Base-by-base conservation (phyloP, 495 filamentous ascomycete species). In the Lasiosphaeria miniovina region DNA sequence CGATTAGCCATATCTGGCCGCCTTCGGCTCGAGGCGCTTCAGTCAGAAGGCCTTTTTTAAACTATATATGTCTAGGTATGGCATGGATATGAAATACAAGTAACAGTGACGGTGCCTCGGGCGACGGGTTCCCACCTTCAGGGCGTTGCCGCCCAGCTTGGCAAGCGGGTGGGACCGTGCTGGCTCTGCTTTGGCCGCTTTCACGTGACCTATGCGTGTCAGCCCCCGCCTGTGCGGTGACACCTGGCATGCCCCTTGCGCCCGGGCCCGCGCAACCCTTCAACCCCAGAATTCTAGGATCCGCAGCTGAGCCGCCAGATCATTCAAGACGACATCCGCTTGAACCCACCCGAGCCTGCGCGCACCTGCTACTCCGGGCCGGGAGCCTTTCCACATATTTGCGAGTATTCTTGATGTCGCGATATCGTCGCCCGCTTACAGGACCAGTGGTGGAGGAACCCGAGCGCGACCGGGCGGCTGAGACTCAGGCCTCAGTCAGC, bases 401-500 rank as follows among this genome's bases (percentile, higher is more conserved):
- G 4, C 15, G 15, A 41, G 33, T 32, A 54, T 62, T 52, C 55
- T 64, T 49, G 48, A 68, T 70, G 65, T 63, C 41, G 52, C 53
- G 46, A 49, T 52, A 51, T 55, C 24, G 34, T 32, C 48, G 34
- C 54, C 45, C 36, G 12, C 32, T 41, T 33, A 41, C 48, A 49
- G 60, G 68, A 57, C 15, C 24, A 61, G 41, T 57, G 57, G 64
- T 15, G 57, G 65, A 61, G 75, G 65, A 67, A 61, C 40, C 48
- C 61, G 52, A 62, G 52, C 24, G 61, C 54, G 61, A 59, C 57
- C 41, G 54, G 55, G 31, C 38, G 54, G 51, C 40, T 35, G n/a
- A 12, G n/a, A 40, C 34, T 36, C n/a, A 11, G 8, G 8, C 49
- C 24, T 32, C n/a, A 15, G 10, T 15, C 24, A 33, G 32, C 49